Evolutionary conservation across 176 grass and related monocot species (phyloP).

Genomic region (bread wheat (Triticum aestivum)): DNA sequence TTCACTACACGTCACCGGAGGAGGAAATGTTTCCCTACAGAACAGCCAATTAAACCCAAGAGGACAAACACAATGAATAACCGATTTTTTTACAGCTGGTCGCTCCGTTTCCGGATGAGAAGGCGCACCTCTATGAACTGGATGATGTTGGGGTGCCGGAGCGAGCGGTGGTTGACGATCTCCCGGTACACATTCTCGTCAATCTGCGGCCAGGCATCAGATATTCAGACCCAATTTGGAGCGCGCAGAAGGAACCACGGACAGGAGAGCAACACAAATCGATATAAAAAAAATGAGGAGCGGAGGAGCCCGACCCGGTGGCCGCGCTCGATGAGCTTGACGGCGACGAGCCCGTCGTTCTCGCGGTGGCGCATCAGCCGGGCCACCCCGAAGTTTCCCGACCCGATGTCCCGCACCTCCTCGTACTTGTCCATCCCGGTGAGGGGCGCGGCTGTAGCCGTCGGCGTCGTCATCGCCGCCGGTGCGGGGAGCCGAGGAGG

Average conservation of each 20-base stretch:
- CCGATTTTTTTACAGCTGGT: background rate
- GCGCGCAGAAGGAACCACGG: background rate
- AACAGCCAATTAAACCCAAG: background rate
- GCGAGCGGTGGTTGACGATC: constrained; percentile 57
- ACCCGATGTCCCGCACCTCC: constrained; percentile 73
- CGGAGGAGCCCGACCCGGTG: constrained; percentile 40
- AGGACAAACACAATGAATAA: background rate
- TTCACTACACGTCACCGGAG: background rate
- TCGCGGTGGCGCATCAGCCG: constrained; percentile 79
- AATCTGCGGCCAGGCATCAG: constrained; percentile 36
- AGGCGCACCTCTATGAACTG: constrained; percentile 49
- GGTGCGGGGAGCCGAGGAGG: background rate
- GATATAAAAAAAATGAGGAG: background rate
- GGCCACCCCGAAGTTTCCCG: constrained; percentile 90
- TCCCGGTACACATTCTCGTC: constrained; percentile 58
- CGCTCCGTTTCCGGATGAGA: background rate
- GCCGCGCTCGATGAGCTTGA: constrained; percentile 86
- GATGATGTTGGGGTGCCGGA: constrained; percentile 54
- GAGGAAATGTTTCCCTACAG: background rate
- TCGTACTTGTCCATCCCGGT: constrained; percentile 85
- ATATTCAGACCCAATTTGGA: background rate
- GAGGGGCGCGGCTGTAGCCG: background rate
- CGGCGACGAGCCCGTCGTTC: constrained; percentile 75
- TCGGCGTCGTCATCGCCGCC: background rate
- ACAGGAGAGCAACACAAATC: background rate